Evolutionary conservation across 768 basidiomycete genomes (phyloP), one percentile per base, ranked within the genome.

Genomic region (Scleroderma citrinum): DNA sequence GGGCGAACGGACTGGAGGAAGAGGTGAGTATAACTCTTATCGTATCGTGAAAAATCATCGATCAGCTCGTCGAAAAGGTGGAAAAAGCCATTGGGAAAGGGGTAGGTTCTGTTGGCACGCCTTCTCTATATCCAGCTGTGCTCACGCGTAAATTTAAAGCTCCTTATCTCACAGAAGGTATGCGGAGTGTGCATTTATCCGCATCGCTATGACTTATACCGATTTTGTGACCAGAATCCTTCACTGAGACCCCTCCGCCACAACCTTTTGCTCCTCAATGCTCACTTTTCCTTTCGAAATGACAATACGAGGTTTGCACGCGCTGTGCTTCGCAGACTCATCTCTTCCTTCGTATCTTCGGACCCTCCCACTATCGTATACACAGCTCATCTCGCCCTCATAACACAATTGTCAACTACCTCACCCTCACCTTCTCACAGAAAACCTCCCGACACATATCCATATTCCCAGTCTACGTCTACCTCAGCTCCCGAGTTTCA

Each of bases 161-260:
- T 77, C 11, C 60, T 76, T 30, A 71, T 85, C 48, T 70, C 83
- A 0, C 78, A 82, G 61, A 82, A 81, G 68, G 83, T 84, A 61
- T 23, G 67, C 48, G 3, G n/a, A 0, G 10, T 7, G 35, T 32
- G 50, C 50, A 53, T 49, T 58, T 47, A 49, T 39, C 23, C 40
- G 13, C 21, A 5, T 47, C 36, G 20, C 43, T 39, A 20, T 20
- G n/a, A 21, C 12, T 32, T 45, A 41, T 56, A 41, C 57, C 49
- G 20, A 23, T 5, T 24, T 21, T 8, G 20, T 45, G 13, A 43
- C 21, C 46, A 85, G 82, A 82, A 85, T 56, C 83, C 87, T 3
- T 75, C 83, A 10, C 70, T 91, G 10, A 73, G 80, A 46, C 65
- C 71, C 7, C 82, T 84, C 59, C 77, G 74, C 37, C 76, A 78